Base-by-base conservation (phyloP, 202 grass and related monocot genomes). In the Zoysia matrella region DNA sequence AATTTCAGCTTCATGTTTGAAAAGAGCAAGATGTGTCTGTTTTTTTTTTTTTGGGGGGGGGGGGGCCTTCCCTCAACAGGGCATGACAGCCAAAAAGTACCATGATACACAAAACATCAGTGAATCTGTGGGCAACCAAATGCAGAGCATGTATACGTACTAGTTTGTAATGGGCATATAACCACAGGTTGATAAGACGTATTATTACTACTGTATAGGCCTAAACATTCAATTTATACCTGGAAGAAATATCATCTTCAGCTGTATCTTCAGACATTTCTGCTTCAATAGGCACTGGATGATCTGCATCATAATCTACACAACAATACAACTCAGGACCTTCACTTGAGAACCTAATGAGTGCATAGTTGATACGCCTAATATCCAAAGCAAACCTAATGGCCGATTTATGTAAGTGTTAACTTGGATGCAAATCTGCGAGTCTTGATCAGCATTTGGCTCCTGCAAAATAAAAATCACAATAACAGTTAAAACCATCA, bases 241-340 rank as follows among this genome's bases (percentile, higher is more conserved):
- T 95, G 78, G 96, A 99, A 90, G 96, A 99, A 42, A 95, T 86
- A 86, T 98, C 96, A 90, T 95, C 96, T 67, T 99, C 96, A 69
- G 85, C 90, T 51, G 95, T 89, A 79, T 95, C 90, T 83, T 98
- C 95, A 12, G 92, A 97, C 82, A 90, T 92, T 88, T 98, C 92
- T 63, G 90, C 90, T 78, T 91, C 92, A 10, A 91, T 84, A 85
- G 89, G 89, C 78, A 90, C 72, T 79, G 80, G 81, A 86, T 77
- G 83, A 67, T 94, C 92, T 44, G 80, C 87, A 74, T 99, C 96
- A 76, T 79, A 71, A 77, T 99, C 91, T 99, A 66, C 63, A 85
- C 42, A 82, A 67, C 49, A 78, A 45, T 88, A 81, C 41, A 77
- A 52, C 5, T 72, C 82, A 80, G 83, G 62, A 77, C 45, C 53